phyloP scores from a whole-genome alignment of 768 basidiomycete genomes.

The Cantharellus cinnabarinus region DNA sequence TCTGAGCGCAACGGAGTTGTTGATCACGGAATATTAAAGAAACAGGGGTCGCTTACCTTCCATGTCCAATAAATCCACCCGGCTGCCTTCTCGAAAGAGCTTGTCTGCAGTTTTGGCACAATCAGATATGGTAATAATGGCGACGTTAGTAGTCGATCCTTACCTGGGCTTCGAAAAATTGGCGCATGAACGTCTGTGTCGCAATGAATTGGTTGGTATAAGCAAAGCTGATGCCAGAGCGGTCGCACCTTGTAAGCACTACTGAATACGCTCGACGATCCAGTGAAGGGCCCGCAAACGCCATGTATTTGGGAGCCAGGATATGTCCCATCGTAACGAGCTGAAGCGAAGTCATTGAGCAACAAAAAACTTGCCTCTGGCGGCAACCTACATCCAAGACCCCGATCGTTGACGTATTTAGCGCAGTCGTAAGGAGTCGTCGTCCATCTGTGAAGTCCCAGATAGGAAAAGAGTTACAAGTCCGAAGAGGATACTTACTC shows the following conservation, averaged over 20 bases:
- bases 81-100: constrained; percentile 46
- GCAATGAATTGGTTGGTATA: neutral
- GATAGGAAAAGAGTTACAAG: neutral
- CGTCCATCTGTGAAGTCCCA: neutral
- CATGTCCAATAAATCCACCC: constrained; percentile 68
- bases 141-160: neutral
- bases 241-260: constrained; percentile 33
- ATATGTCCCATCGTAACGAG: constrained; percentile 45
- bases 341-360: constrained; percentile 5
- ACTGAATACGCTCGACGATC: constrained; percentile 36
- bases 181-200: constrained; percentile 13
- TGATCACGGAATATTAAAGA: neutral
- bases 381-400: constrained; percentile 22
- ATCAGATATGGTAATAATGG: neutral
- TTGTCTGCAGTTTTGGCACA: constrained; percentile 22
- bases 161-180: constrained; percentile 52
- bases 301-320: constrained; percentile 48
- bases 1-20: constrained; percentile 15
- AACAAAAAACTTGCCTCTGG: neutral
- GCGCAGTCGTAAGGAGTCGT: constrained; percentile 40
- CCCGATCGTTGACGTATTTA: constrained; percentile 63
- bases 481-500: constrained; percentile 61
- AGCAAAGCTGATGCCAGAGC: constrained; percentile 36
- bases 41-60: constrained; percentile 29
- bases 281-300: constrained; percentile 51